These are phyloP conservation scores for Pseudozyma flocculosa DNA, from an alignment of 1,284 basidiomycete species.

Conservation along the genomic window DNA sequence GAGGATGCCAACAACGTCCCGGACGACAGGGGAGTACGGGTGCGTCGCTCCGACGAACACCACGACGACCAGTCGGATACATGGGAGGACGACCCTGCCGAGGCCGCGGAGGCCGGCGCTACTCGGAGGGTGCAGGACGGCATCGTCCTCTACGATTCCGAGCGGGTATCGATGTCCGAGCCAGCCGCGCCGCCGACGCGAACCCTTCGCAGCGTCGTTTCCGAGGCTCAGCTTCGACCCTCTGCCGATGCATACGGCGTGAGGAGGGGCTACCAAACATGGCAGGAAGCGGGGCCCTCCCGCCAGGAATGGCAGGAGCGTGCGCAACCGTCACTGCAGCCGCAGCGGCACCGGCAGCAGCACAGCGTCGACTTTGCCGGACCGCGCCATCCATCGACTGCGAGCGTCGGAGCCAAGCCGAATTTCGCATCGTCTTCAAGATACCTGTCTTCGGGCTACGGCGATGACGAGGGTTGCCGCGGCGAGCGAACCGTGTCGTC, in stretches of 20 bases:
- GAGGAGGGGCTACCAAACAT: no score
- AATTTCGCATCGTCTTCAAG: neutral
- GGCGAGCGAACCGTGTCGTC: slow-evolving; percentile 37
- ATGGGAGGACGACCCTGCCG: slow-evolving; percentile 4
- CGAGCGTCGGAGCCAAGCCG: no score
- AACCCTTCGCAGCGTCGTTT: neutral
- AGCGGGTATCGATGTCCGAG: neutral
- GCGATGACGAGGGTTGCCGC: slow-evolving; percentile 1
- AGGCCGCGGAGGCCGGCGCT: slow-evolving; percentile 8
- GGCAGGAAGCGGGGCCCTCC: no score
- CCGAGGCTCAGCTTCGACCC: neutral
- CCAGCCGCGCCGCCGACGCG: neutral
- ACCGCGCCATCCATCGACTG: neutral
- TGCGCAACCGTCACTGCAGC: no score
- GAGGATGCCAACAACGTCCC: slow-evolving; percentile 6
- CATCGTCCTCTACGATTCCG: slow-evolving; percentile 34
- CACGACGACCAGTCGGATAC: slow-evolving; percentile 12
- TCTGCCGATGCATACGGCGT: neutral
- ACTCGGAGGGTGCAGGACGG: slow-evolving; percentile 29
- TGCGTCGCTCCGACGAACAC: no score
- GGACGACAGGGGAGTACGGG: no score
- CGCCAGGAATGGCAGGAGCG: no score
- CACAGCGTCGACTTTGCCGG: neutral
- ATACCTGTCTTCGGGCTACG: neutral
- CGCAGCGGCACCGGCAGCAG: neutral